These are phyloP conservation scores for Strigomonas culicis DNA, from an alignment of 208 protist genomes.

Conservation along the genomic window DNA sequence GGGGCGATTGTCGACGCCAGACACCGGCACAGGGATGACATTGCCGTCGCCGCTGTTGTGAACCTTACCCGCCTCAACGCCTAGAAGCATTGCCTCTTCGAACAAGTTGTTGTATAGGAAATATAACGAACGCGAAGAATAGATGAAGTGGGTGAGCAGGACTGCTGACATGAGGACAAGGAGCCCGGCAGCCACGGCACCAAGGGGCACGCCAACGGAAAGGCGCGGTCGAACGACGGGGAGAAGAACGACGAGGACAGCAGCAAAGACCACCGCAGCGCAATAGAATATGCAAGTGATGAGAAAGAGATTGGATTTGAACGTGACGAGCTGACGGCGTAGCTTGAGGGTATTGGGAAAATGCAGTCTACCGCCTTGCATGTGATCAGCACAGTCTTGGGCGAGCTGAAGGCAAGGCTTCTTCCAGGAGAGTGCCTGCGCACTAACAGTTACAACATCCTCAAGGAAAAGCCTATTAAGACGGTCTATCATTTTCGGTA, in stretches of 20 bases:
- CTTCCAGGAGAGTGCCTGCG: conserved; percentile 73
- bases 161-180: conserved; percentile 31
- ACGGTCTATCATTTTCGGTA: conserved; percentile 61
- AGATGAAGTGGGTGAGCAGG: conserved; percentile 41
- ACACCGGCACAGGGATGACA: background rate
- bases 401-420: conserved; percentile 63
- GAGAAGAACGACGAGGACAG: conserved; percentile 47
- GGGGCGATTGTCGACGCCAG: background rate
- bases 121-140: conserved; percentile 39
- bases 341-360: conserved; percentile 50
- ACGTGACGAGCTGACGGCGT: conserved; percentile 44
- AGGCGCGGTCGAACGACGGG: conserved; percentile 37
- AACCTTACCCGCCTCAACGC: background rate
- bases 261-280: conserved; percentile 37
- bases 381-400: conserved; percentile 64
- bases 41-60: conserved; percentile 9
- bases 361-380: conserved; percentile 42
- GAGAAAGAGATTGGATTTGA: conserved; percentile 32
- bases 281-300: conserved; percentile 47
- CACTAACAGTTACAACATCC: conserved; percentile 59
- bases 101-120: conserved; percentile 48
- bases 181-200: conserved; percentile 39
- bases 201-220: conserved; percentile 35
- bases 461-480: conserved; percentile 68
- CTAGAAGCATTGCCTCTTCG: conserved; percentile 19